Base-by-base conservation (phyloP, 805 yeast genomes). In the Myxozyma vanderwaltii region DNA sequence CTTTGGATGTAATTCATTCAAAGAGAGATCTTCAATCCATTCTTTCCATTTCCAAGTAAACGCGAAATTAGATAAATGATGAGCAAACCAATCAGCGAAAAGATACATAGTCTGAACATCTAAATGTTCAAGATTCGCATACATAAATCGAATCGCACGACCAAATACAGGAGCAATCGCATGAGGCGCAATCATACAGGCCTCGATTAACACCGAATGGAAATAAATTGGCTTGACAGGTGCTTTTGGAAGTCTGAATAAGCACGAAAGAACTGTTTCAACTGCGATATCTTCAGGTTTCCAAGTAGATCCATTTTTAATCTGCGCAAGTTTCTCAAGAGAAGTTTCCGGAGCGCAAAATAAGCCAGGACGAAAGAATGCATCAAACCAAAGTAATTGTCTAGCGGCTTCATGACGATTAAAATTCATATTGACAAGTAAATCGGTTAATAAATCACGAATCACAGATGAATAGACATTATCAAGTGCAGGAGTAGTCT, bases 1-100 rank as follows among this genome's bases (percentile, higher is more conserved):
- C 65, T 83, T 84, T 12, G 97, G 96, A 70, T 89, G 91, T 68
- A 82, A 84, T 15, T 69, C 68, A 29, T 79, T 75, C 35, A 76
- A 71, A 36, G 80, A 75, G 10, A 77, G 72, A 6, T 76, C 73
- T 10, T 67, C 72, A 27, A 80, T 82, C 99, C 99, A 94, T 72
- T 91, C 98, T 63, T 82, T 84, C 99, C 99, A 94, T 70, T 91
- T 90, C 99, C 99, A 94, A 38, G 91, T 89, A 75, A 89, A 94
- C 58, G 88, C 91, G 73, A 92, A 94, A 71, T 92, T 94, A 68
- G 96, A 88, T 72, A 94, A 82, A 74, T 94, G 99, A 56, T 89
- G 86, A 1, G 96, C 81, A 77, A 95, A 86, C 98, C 98, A 94
- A 73, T 88, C 92, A 68, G 89, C 77, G 65, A 83, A 88, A 60